Evolutionary conservation across 345 rosid species (phyloP).

Genomic region (Hevea brasiliensis): DNA sequence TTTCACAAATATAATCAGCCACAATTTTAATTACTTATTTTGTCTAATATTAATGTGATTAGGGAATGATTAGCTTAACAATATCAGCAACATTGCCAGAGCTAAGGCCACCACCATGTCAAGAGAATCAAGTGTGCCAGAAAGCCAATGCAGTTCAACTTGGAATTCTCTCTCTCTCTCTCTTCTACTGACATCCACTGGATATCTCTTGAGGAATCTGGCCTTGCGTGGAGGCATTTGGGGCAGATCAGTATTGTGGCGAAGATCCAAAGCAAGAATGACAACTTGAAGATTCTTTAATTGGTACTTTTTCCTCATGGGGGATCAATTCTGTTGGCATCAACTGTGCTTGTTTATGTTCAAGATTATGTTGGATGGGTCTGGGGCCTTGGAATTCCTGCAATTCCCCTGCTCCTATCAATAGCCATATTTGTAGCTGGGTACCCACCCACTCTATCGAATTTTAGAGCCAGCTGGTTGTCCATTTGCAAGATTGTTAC

Average conservation of each 20-base stretch:
- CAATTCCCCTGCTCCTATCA: conserved; percentile 61
- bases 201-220: conserved; percentile 86
- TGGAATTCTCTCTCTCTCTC: too few relatives aligned
- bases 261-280: conserved; percentile 51
- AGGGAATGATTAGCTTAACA: conserved; percentile 77
- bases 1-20: too few relatives aligned
- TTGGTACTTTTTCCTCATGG: conserved; percentile 85
- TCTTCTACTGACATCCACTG: conserved; percentile 21
- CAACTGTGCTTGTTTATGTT: conserved; percentile 67
- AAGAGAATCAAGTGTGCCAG: conserved; percentile 48
- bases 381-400: conserved; percentile 77
- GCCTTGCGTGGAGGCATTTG: conserved; percentile 80
- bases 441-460: conserved; percentile 65
- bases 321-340: conserved; percentile 62
- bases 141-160: conserved; percentile 51
- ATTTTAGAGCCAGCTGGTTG: conserved; percentile 73
- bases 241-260: conserved; percentile 72
- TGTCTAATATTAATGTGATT: background rate
- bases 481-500: conserved; percentile 76
- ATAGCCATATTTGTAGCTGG: conserved; percentile 47
- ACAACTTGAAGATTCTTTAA: conserved; percentile 70
- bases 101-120: conserved; percentile 69
- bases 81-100: conserved; percentile 65
- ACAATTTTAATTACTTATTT: too few relatives aligned
- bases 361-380: conserved; percentile 89